Evolutionary conservation across 371 early-diverging fungal species (phyloP), one percentile per base, ranked within the genome.

Genomic region (Mucor mucedo): DNA sequence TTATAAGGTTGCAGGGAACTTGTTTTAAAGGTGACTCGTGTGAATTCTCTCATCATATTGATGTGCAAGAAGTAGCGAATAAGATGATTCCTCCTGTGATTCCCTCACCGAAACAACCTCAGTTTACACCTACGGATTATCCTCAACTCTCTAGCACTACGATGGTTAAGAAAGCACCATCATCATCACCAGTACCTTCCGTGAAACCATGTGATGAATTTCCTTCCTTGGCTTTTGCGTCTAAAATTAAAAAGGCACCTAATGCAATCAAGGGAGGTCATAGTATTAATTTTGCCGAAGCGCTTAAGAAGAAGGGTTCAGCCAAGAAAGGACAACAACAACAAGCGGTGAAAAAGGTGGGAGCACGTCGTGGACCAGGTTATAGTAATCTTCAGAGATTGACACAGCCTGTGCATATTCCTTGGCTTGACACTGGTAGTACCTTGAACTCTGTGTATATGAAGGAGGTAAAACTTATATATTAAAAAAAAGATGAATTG

Each of bases 1-100:
- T 21, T 21, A 21, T 45, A 45, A 85, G 87, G 86, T 65, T 91
- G 30, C 83, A 85, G 62, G 89, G 89, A 2, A 74, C 80, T 16
- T 92, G 93, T 65, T 58, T 85, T 35, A 89, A 90, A 66, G 93
- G 91, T 4, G 82, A 85, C 7, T 63, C 71, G 5, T 92, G 93
- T 69, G 86, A 84, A 67, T 92, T 92, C 69, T 80, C 79, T 21
- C 87, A 85, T 50, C 55, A 68, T 32, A 70, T 87, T 49, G 85
- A 85, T 56, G 76, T 76, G 3, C 69, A 73, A 52, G 73, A 78
- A 45, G 72, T 77, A 10, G 79, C 75, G 4, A 69, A 57, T 48
- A 82, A 79, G 45, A 71, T 76, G 32, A 47, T 54, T 27, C 63
- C 57, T 5, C 28, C 29, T 44, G 27, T 21, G 1, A 27, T 47